Percentiles rank a stretch among this genome's conserved stretches.
These are phyloP conservation scores for Bromus sterilis DNA, from an alignment of 176 grass and related monocot species.

Conservation along the genomic window DNA sequence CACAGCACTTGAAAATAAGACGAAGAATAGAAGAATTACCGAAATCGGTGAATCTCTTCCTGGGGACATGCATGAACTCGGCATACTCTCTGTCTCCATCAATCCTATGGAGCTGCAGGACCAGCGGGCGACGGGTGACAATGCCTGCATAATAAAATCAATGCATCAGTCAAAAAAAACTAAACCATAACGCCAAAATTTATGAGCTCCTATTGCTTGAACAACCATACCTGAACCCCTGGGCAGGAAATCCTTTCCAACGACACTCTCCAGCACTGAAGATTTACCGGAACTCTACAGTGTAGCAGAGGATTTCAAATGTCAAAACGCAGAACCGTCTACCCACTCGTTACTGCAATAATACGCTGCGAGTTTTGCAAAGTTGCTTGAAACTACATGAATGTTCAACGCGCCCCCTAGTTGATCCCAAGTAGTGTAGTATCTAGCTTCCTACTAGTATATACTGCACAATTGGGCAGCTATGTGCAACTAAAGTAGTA, in stretches of 20 bases:
- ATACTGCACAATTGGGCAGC: background rate
- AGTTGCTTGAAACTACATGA: background rate
- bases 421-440: background rate
- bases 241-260: constrained; percentile 95
- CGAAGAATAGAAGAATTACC: constrained; percentile 30
- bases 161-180: background rate
- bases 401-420: background rate
- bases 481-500: background rate
- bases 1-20: background rate
- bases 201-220: background rate
- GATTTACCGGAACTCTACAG: constrained; percentile 95
- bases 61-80: constrained; percentile 95
- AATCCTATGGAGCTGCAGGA: constrained; percentile 91
- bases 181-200: background rate
- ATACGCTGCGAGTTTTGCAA: background rate
- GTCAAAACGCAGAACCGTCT: background rate
- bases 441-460: background rate
- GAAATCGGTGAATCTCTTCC: constrained; percentile 94
- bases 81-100: constrained; percentile 89
- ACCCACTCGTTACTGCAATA: background rate
- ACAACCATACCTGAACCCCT: constrained; percentile 82
- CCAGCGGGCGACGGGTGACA: constrained; percentile 87
- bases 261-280: constrained; percentile 92
- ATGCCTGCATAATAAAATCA: constrained; percentile 55
- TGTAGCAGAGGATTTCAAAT: constrained; percentile 11